Evolutionary conservation across 2,329 filamentous ascomycete genomes (phyloP).

Genomic region (Colletotrichum lindemuthianum): DNA sequence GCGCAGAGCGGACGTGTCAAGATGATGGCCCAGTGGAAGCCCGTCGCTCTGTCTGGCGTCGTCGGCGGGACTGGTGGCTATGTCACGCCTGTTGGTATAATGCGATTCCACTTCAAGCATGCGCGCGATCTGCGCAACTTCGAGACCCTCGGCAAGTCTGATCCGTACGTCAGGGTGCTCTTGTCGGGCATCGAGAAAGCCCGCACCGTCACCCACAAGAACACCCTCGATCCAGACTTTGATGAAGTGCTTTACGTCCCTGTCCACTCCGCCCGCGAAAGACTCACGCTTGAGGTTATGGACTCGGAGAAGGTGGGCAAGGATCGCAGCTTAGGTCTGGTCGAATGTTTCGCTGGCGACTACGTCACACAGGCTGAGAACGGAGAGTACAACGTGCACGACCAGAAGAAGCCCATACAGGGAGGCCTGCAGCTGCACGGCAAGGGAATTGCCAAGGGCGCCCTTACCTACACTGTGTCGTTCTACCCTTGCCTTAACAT

Average conservation of each 20-base stretch:
- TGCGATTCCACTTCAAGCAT: constrained; percentile 90
- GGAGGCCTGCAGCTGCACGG: constrained; percentile 79
- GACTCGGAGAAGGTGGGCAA: constrained; percentile 93
- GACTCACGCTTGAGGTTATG: constrained; percentile 92
- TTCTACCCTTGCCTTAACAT: constrained; percentile 93
- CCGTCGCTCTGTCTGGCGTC: constrained; percentile 85
- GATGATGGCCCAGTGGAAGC: constrained; percentile 94
- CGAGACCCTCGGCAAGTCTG: constrained; percentile 95
- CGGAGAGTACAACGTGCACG: constrained; percentile 83
- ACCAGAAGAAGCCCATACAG: constrained; percentile 74
- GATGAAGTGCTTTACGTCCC: constrained; percentile 96
- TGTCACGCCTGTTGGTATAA: constrained; percentile 91
- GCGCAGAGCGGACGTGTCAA: constrained; percentile 87
- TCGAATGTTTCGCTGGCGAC: constrained; percentile 81
- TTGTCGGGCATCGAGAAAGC: constrained; percentile 91
- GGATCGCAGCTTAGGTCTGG: constrained; percentile 84
- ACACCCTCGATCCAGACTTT: constrained; percentile 94
- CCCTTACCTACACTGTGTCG: constrained; percentile 81
- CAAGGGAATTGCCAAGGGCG: constrained; percentile 80
- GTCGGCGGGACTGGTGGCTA: constrained; percentile 86
- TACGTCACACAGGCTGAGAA: constrained; percentile 81
- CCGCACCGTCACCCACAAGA: constrained; percentile 93
- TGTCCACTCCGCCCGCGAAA: constrained; percentile 85
- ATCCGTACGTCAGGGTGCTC: constrained; percentile 90
- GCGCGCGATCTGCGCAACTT: constrained; percentile 88